A percentile compares a stretch with the other conserved stretches of the same genome.
phyloP scores from a whole-genome alignment of 2,329 filamentous ascomycete species.

The Pseudocercospora cruenta region DNA sequence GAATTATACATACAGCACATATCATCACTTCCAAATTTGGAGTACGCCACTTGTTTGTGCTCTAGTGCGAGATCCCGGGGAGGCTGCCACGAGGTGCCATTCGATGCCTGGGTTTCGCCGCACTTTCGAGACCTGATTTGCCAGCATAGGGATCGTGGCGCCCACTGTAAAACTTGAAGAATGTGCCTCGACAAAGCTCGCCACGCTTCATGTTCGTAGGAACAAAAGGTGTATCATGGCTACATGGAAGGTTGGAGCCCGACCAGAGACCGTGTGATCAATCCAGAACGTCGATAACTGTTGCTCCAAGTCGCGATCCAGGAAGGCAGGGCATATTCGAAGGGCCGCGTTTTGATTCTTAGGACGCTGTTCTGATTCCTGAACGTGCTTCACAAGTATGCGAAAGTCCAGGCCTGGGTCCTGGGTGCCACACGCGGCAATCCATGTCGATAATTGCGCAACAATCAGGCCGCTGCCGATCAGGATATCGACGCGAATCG shows the following conservation, averaged over 20 bases:
- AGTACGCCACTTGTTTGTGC: neutral
- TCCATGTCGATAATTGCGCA: constrained; percentile 1
- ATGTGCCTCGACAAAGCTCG: neutral
- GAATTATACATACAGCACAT: neutral
- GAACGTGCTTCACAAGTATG: neutral
- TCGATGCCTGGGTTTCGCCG: neutral
- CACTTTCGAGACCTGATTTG: no score
- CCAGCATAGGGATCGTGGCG: neutral
- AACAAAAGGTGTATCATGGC: neutral
- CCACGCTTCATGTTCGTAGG: neutral
- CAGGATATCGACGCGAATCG: neutral
- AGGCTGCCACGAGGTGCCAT: constrained; percentile 1
- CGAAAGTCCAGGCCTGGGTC: neutral
- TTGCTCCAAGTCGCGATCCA: neutral
- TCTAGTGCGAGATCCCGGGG: neutral
- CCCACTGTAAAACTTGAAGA: neutral
- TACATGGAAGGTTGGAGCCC: neutral
- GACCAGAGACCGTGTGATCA: neutral
- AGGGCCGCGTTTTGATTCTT: no score
- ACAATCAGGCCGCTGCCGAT: neutral
- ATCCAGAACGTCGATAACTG: neutral
- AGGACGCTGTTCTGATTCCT: neutral
- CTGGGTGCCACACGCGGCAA: neutral
- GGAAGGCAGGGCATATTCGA: no score
- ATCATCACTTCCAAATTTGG: neutral